Conservation (phyloP, 768 basidiomycete species). For the Sporobolomyces pararoseus region DNA sequence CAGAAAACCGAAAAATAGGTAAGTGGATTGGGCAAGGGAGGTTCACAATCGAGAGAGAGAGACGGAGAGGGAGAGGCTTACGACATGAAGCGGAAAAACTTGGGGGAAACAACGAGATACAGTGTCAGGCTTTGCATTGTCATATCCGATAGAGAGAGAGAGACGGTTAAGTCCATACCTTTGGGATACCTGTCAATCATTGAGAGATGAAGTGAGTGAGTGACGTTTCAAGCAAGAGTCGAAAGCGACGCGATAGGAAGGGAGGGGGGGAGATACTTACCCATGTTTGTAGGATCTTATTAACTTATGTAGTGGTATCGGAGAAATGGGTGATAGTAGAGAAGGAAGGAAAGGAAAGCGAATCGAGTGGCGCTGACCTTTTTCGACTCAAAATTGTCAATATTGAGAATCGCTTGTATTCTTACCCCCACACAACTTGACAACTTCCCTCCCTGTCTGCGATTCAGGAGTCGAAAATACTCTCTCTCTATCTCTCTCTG, state of each 20-base stretch:
- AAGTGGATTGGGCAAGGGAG: too few relatives aligned
- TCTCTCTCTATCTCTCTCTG: too few relatives aligned
- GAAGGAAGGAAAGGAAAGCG: not conserved
- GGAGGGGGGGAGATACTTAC: not conserved
- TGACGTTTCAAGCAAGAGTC: not conserved
- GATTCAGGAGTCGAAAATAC: too few relatives aligned
- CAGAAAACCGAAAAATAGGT: too few relatives aligned
- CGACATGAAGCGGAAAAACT: slow-evolving; percentile 50
- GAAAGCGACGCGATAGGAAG: not conserved
- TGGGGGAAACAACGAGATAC: not conserved
- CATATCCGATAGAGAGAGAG: not conserved
- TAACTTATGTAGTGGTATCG: too few relatives aligned
- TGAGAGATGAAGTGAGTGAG: not conserved
- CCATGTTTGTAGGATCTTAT: slow-evolving; percentile 1
- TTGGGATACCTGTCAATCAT: slow-evolving; percentile 40
- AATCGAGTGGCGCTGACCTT: not conserved
- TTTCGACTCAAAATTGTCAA: not conserved
- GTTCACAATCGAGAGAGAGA: not conserved
- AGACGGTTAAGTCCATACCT: slow-evolving; percentile 15
- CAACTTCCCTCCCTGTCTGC: too few relatives aligned
- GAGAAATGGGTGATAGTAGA: not conserved
- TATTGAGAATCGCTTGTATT: not conserved
- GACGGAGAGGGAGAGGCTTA: slow-evolving; percentile 20
- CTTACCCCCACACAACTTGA: not conserved
- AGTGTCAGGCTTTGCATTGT: too few relatives aligned